phyloP scores from a whole-genome alignment of 1,284 basidiomycete species.

The Cryptococcus hybrid region DNA sequence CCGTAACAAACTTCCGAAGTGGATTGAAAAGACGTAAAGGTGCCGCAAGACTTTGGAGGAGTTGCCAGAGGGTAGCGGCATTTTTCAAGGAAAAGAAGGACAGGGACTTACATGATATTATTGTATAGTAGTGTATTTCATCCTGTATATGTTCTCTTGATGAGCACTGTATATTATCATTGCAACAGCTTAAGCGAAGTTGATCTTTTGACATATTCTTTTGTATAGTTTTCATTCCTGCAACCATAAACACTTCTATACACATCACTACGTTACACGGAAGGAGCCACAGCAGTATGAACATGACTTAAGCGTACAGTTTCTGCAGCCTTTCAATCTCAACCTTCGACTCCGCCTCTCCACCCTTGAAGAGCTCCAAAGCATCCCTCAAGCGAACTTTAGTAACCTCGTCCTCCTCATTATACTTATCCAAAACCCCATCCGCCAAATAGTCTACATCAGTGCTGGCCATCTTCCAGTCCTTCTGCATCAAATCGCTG shows the following conservation, averaged over 20 bases:
- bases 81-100: conserved; percentile 60
- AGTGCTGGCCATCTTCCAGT: conserved; percentile 21
- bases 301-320: conserved; percentile 6
- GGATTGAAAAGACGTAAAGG: conserved; percentile 71
- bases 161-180: too few relatives aligned
- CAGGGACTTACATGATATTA: conserved; percentile 2
- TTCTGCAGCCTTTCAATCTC: conserved; percentile 20
- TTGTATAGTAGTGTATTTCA: neutral
- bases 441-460: conserved; percentile 26
- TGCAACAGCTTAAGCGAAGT: too few relatives aligned
- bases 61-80: conserved; percentile 64
- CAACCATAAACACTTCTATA: too few relatives aligned
- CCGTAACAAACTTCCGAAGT: conserved; percentile 73
- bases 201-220: too few relatives aligned
- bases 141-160: too few relatives aligned
- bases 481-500: conserved; percentile 15
- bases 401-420: conserved; percentile 25
- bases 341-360: conserved; percentile 12
- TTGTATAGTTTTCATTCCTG: too few relatives aligned
- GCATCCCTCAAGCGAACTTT: conserved; percentile 22
- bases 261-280: too few relatives aligned
- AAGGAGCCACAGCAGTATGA: too few relatives aligned
- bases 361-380: conserved; percentile 18
- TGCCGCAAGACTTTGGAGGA: conserved; percentile 69
- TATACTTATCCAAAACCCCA: conserved; percentile 26